Percentiles rank a stretch among this genome's conserved stretches.
Evolutionary conservation across 352 stramenopile genomes (phyloP).

Genomic region (Phytophthora pistaciae): DNA sequence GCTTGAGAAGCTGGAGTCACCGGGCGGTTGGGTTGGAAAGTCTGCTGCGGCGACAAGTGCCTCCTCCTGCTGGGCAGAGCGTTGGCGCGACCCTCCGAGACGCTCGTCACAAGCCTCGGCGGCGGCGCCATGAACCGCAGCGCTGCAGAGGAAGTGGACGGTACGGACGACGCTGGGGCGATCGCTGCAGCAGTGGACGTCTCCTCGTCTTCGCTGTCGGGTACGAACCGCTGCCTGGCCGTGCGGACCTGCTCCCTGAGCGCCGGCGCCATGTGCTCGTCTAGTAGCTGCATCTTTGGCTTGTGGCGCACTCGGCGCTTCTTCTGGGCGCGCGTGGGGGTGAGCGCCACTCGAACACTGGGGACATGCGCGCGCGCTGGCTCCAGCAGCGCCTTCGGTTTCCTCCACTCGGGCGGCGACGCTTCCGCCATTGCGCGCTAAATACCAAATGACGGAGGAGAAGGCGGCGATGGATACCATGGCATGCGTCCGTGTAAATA

Average conservation of each 20-base stretch:
- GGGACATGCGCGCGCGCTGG: slow-evolving; percentile 7
- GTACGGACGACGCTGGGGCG: too few relatives aligned
- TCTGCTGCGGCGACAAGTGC: slow-evolving; percentile 12
- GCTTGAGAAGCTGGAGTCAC: slow-evolving; percentile 1
- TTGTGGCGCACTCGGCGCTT: slow-evolving; percentile 11
- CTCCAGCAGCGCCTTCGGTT: slow-evolving; percentile 23
- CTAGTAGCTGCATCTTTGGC: not conserved
- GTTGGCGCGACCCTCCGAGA: slow-evolving; percentile 28
- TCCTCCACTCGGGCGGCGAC: slow-evolving; percentile 14
- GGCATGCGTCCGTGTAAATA: slow-evolving; percentile 11
- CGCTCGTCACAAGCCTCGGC: slow-evolving; percentile 31
- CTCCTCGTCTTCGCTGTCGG: slow-evolving; percentile 45
- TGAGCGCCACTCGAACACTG: slow-evolving; percentile 21
- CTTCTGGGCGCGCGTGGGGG: slow-evolving; percentile 22
- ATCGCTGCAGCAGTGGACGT: not conserved
- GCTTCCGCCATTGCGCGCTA: slow-evolving; percentile 25
- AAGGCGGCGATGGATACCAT: slow-evolving; percentile 7
- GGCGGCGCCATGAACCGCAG: slow-evolving; percentile 23
- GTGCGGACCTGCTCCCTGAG: slow-evolving; percentile 29
- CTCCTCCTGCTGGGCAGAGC: slow-evolving; percentile 24
- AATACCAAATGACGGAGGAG: slow-evolving; percentile 5
- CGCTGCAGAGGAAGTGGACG: not conserved
- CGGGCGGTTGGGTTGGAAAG: slow-evolving; percentile 6
- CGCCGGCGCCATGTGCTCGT: not conserved
- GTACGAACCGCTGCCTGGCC: slow-evolving; percentile 36